phyloP scores from a whole-genome alignment of 2,329 filamentous ascomycete species.

The Fusarium sp. region DNA sequence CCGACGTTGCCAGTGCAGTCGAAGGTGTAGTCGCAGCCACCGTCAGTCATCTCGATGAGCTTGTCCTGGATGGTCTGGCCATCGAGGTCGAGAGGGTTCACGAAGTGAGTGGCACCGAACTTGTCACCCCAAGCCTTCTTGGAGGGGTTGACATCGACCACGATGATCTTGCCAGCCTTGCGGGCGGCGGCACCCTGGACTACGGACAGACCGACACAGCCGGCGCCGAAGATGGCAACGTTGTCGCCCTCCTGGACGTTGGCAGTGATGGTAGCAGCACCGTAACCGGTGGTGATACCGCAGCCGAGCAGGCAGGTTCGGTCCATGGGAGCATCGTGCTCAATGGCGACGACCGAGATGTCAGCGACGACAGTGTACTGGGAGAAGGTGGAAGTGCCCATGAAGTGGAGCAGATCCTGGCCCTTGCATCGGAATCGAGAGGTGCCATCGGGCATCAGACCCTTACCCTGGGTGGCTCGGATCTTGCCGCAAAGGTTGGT shows the following conservation, averaged over 20 bases:
- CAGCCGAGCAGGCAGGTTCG: slow-evolving; percentile 94
- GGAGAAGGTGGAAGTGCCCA: slow-evolving; percentile 98
- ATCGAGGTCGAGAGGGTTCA: slow-evolving; percentile 85
- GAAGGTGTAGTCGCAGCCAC: slow-evolving; percentile 98
- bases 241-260: slow-evolving; percentile 89
- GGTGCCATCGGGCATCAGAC: slow-evolving; percentile 97
- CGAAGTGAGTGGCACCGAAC: slow-evolving; percentile 96
- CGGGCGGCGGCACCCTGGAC: slow-evolving; percentile 92
- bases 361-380: slow-evolving; percentile 99
- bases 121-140: slow-evolving; percentile 94
- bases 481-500: slow-evolving; percentile 99
- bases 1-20: slow-evolving; percentile 98
- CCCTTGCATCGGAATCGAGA: slow-evolving; percentile 94
- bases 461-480: slow-evolving; percentile 91
- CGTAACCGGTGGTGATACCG: slow-evolving; percentile 98
- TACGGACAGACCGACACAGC: slow-evolving; percentile 93
- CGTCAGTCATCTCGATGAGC: slow-evolving; percentile 96
- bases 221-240: slow-evolving; percentile 91
- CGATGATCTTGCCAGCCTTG: slow-evolving; percentile 78
- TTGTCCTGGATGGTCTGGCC: slow-evolving; percentile 87
- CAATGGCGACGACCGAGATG: slow-evolving; percentile 95
- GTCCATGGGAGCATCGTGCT: slow-evolving; percentile 91
- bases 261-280: slow-evolving; percentile 91
- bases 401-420: slow-evolving; percentile 96
- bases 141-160: slow-evolving; percentile 77